Evolutionary conservation across 129 eudicot genomes (phyloP).

Genomic region (Scalesia atractyloides): DNA sequence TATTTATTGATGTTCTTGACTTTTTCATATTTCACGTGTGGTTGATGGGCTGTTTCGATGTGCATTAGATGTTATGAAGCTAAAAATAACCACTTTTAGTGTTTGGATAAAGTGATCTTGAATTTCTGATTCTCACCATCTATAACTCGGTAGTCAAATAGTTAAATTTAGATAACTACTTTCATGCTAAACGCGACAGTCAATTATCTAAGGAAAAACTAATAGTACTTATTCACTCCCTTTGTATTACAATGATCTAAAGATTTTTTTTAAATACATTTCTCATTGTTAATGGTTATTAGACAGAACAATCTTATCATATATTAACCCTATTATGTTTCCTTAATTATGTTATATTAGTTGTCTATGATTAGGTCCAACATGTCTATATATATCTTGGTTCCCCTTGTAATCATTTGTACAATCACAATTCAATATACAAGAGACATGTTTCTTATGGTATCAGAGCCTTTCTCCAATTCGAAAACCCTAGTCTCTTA

Average conservation of each 20-base stretch:
- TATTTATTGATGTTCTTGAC: conserved; percentile 4
- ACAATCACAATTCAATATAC: too few species aligned
- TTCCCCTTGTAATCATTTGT: too few species aligned
- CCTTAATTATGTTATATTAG: too few species aligned
- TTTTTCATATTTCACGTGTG: not conserved
- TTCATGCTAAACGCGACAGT: not conserved
- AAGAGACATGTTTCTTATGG: too few species aligned
- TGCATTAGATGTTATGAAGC: conserved; percentile 6
- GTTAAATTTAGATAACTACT: not conserved
- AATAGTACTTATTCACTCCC: not conserved
- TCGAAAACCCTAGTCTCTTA: too few species aligned
- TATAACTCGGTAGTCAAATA: conserved; percentile 6
- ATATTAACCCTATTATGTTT: too few species aligned
- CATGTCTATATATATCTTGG: too few species aligned
- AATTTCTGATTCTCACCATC: conserved; percentile 2
- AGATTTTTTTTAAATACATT: not conserved
- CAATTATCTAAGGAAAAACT: conserved; percentile 1
- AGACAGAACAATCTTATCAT: too few species aligned
- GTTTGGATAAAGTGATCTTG: conserved; percentile 8
- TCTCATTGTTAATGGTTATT: not conserved
- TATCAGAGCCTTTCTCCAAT: too few species aligned
- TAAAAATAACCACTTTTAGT: not conserved
- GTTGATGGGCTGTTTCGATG: conserved; percentile 18
- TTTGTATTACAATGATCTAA: not conserved
- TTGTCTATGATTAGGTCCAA: too few species aligned